A percentile compares a stretch with the other conserved stretches of the same genome.
phyloP scores from a whole-genome alignment of 2,329 filamentous ascomycete species.

The Stromatinia cepivora region DNA sequence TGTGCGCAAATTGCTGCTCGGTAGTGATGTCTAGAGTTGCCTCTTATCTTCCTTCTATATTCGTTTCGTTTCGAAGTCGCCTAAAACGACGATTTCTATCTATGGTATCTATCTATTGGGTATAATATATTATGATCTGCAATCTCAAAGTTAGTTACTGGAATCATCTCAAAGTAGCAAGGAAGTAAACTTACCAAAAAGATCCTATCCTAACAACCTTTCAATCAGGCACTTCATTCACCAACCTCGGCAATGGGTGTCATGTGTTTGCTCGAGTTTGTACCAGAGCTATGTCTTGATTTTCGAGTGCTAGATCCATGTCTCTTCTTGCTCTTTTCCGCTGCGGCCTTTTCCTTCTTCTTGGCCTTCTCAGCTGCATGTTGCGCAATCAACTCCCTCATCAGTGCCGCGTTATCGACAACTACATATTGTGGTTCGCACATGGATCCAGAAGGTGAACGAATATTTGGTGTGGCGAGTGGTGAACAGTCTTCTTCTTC shows the following conservation, averaged over 20 bases:
- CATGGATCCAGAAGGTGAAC: slow-evolving; percentile 34
- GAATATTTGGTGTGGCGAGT: slow-evolving; percentile 39
- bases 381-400: slow-evolving; percentile 36
- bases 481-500: slow-evolving; percentile 51
- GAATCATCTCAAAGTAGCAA: not conserved
- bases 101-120: slow-evolving; percentile 17
- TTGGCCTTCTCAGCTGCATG: slow-evolving; percentile 40
- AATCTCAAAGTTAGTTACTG: not conserved
- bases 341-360: slow-evolving; percentile 29
- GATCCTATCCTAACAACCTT: slow-evolving; percentile 2
- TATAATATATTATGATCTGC: slow-evolving; percentile 10
- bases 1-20: not conserved
- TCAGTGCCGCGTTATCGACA: slow-evolving; percentile 36
- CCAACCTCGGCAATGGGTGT: slow-evolving; percentile 55
- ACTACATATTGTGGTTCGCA: slow-evolving; percentile 31
- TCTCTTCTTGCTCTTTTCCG: slow-evolving; percentile 25
- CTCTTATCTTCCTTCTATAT: not conserved
- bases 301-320: slow-evolving; percentile 39
- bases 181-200: not conserved
- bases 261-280: slow-evolving; percentile 54
- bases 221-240: slow-evolving; percentile 41
- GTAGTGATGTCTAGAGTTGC: not conserved
- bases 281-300: slow-evolving; percentile 33
- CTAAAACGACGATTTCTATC: slow-evolving; percentile 12
- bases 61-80: slow-evolving; percentile 14